Evolutionary conservation across 2,329 filamentous ascomycete genomes (phyloP).

Genomic region (Talaromyces sp.): DNA sequence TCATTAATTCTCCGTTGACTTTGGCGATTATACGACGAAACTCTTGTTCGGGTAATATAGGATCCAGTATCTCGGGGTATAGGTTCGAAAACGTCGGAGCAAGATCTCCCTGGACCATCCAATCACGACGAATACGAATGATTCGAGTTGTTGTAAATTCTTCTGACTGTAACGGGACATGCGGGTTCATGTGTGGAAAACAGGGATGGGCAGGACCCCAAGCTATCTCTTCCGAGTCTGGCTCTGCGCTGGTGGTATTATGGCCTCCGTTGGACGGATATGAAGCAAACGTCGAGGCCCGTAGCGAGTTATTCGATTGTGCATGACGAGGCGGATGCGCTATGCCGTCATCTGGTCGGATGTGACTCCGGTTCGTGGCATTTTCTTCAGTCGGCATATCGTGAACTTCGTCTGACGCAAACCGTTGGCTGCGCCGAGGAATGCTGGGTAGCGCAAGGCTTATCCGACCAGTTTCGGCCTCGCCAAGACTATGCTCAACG

Average conservation of each 20-base stretch:
- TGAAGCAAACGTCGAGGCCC: conserved; percentile 39
- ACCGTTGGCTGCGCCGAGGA: conserved; percentile 35
- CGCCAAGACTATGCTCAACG: conserved; percentile 46
- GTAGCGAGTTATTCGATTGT: conserved; percentile 40
- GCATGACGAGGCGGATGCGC: conserved; percentile 33
- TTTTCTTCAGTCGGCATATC: conserved; percentile 30
- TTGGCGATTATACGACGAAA: conserved; percentile 79
- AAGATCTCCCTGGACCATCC: conserved; percentile 82
- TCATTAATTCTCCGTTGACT: conserved; percentile 71
- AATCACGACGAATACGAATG: conserved; percentile 87
- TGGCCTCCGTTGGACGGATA: conserved; percentile 37
- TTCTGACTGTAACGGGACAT: conserved; percentile 73
- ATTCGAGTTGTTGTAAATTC: conserved; percentile 78
- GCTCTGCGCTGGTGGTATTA: conserved; percentile 39
- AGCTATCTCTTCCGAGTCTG: conserved; percentile 65
- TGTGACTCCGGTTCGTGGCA: conserved; percentile 3
- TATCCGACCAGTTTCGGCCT: conserved; percentile 48
- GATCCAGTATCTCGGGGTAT: conserved; percentile 93
- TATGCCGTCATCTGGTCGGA: conserved; percentile 22
- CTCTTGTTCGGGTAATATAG: conserved; percentile 76
- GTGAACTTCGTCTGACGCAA: conserved; percentile 21
- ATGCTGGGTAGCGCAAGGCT: conserved; percentile 51
- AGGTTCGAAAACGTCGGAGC: conserved; percentile 92
- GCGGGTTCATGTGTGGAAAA: conserved; percentile 87
- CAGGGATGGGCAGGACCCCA: conserved; percentile 96